These are phyloP conservation scores for Penicillium oxalicum DNA, from an alignment of 2,329 filamentous ascomycete genomes.

Conservation along the genomic window DNA sequence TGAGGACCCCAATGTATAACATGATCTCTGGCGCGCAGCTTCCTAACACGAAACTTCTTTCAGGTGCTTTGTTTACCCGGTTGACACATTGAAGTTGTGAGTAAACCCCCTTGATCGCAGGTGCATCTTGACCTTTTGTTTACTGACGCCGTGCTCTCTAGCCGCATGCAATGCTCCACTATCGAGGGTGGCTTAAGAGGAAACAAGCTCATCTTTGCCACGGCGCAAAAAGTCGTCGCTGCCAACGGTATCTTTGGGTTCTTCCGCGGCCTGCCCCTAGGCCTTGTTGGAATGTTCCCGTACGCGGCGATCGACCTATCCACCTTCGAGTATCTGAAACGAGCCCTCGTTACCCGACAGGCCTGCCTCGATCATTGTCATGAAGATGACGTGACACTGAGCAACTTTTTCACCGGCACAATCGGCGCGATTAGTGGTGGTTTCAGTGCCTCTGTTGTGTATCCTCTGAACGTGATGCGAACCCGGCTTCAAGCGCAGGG, in stretches of 20 bases:
- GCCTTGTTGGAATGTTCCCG: conserved; percentile 91
- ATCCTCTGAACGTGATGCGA: conserved; percentile 87
- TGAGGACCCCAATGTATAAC: conserved; percentile 14
- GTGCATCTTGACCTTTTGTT: background rate
- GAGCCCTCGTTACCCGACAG: conserved; percentile 62
- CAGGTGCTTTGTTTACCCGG: conserved; percentile 85
- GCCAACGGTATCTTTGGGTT: conserved; percentile 68
- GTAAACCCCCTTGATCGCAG: conserved; percentile 16
- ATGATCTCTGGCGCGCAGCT: background rate
- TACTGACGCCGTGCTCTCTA: conserved; percentile 23
- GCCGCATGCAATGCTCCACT: conserved; percentile 88
- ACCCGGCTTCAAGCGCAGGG: conserved; percentile 92
- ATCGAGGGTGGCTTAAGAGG: conserved; percentile 79
- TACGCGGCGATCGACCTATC: conserved; percentile 96
- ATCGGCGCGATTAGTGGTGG: conserved; percentile 90
- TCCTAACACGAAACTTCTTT: conserved; percentile 17
- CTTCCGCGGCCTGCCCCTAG: conserved; percentile 91
- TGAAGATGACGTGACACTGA: conserved; percentile 75
- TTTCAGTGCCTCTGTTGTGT: conserved; percentile 87
- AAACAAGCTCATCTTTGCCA: conserved; percentile 73
- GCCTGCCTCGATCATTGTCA: conserved; percentile 64
- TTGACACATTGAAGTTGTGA: conserved; percentile 64
- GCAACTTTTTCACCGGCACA: conserved; percentile 75
- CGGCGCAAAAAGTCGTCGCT: conserved; percentile 78
- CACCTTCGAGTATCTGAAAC: conserved; percentile 90